A percentile compares a stretch with the other conserved stretches of the same genome.
These are phyloP conservation scores for Pueraria montana DNA, from an alignment of 306 rosid species.

Conservation along the genomic window DNA sequence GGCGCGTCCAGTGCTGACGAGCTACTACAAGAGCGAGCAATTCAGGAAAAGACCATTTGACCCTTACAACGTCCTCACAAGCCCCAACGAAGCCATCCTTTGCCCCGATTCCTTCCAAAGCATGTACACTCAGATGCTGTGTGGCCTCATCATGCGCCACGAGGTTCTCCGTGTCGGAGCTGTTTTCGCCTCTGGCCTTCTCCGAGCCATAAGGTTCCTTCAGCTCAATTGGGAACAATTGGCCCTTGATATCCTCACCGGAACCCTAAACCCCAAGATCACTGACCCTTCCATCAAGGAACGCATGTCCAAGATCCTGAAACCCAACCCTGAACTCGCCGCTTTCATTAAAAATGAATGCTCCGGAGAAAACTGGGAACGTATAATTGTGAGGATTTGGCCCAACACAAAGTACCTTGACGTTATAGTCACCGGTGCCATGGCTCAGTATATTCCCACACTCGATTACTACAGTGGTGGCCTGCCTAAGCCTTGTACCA, in stretches of 20 bases:
- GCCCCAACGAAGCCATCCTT: constrained; percentile 84
- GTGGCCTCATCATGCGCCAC: constrained; percentile 84
- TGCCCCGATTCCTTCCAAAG: constrained; percentile 85
- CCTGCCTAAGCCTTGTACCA: constrained; percentile 81
- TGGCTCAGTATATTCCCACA: constrained; percentile 93
- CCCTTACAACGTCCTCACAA: constrained; percentile 82
- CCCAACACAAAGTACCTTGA: constrained; percentile 93
- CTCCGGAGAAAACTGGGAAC: constrained; percentile 66
- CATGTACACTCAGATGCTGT: constrained; percentile 95
- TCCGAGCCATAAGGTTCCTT: constrained; percentile 86
- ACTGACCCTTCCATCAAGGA: constrained; percentile 64
- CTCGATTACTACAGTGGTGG: constrained; percentile 81
- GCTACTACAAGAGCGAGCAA: constrained; percentile 86
- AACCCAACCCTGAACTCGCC: constrained; percentile 69
- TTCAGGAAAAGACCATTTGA: constrained; percentile 85
- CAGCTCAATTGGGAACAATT: constrained; percentile 76
- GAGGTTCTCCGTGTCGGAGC: constrained; percentile 91
- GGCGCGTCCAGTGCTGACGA: constrained; percentile 93
- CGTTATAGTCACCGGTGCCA: constrained; percentile 93
- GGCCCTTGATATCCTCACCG: constrained; percentile 67
- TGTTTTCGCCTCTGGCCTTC: constrained; percentile 92
- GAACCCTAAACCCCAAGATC: constrained; percentile 72
- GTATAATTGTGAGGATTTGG: constrained; percentile 86
- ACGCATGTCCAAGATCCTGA: constrained; percentile 56
- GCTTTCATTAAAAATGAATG: constrained; percentile 67